A percentile compares a stretch with the other conserved stretches of the same genome.
phyloP scores from a whole-genome alignment of 768 basidiomycete species.

The Amanita brunnescens region DNA sequence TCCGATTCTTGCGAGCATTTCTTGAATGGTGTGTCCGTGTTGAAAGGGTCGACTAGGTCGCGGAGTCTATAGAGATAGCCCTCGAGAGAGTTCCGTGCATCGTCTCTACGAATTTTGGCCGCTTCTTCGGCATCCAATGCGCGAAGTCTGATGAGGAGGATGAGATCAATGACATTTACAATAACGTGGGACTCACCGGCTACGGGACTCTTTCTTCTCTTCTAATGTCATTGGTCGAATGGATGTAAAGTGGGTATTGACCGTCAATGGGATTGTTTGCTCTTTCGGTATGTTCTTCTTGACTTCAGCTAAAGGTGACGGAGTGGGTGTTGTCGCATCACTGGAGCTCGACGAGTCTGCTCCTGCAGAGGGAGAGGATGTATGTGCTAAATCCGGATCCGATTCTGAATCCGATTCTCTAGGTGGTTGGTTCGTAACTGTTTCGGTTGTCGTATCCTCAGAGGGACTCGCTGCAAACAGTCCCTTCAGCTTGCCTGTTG shows the following conservation, averaged over 20 bases:
- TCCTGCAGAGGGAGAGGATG: conserved; percentile 23
- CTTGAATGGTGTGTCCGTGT: conserved; percentile 65
- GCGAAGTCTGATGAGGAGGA: conserved; percentile 46
- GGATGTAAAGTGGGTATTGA: conserved; percentile 55
- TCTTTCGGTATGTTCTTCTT: conserved; percentile 36
- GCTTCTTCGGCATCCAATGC: conserved; percentile 72
- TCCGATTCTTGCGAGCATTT: conserved; percentile 76
- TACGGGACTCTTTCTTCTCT: conserved; percentile 66
- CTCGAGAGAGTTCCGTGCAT: conserved; percentile 87
- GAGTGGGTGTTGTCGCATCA: conserved; percentile 26
- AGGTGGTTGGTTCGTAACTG: conserved; percentile 36
- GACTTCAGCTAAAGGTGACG: conserved; percentile 27
- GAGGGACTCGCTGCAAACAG: conserved; percentile 56
- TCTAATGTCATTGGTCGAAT: conserved; percentile 69
- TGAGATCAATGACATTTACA: neutral
- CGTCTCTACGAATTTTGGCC: conserved; percentile 71
- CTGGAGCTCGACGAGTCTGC: conserved; percentile 9
- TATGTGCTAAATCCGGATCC: conserved; percentile 13
- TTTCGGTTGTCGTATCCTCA: conserved; percentile 28
- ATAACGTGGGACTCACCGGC: conserved; percentile 43
- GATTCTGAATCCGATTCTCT: conserved; percentile 25
- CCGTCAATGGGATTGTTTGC: conserved; percentile 59
- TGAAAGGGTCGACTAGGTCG: conserved; percentile 66
- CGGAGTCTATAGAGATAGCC: conserved; percentile 88
- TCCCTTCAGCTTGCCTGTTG: conserved; percentile 74